Percentiles rank a stretch among this genome's conserved stretches.
Conservation (phyloP, 108 stramenopile genomes). For the Fistulifera pelliculosa region DNA sequence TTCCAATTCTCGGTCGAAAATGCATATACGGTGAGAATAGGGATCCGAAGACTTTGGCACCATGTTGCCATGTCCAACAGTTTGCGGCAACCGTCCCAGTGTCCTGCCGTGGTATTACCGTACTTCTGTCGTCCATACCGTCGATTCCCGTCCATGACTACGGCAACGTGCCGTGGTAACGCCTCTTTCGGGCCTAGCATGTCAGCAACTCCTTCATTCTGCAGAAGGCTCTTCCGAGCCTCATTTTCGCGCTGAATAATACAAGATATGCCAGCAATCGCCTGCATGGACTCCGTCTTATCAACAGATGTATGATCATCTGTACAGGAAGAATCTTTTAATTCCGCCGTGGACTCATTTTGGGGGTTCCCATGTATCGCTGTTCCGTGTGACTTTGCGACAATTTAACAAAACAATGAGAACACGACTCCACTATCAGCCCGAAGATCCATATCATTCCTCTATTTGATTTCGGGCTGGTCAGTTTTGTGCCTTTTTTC, state of each 20-base stretch:
- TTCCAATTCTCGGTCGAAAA: conserved; percentile 98
- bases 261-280: not conserved
- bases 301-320: not conserved
- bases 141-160: conserved; percentile 99
- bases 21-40: conserved; percentile 89
- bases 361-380: too few relatives aligned
- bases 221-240: not conserved
- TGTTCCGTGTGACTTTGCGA: too few relatives aligned
- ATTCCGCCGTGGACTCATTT: too few relatives aligned
- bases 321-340: too few relatives aligned
- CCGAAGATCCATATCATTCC: too few relatives aligned
- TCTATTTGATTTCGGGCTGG: too few relatives aligned
- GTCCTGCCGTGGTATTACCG: conserved; percentile 71
- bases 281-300: not conserved
- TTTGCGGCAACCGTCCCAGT: conserved; percentile 86
- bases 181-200: conserved; percentile 35
- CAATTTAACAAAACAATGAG: too few relatives aligned
- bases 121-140: conserved; percentile 79
- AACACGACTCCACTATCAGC: too few relatives aligned
- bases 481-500: conserved; percentile 6
- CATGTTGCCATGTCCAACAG: conserved; percentile 87
- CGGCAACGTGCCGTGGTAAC: conserved; percentile 68
- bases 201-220: not conserved
- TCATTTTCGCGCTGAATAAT: not conserved
- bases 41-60: conserved; percentile 82